phyloP scores from a whole-genome alignment of 345 rosid species.

The Populus nigra region DNA sequence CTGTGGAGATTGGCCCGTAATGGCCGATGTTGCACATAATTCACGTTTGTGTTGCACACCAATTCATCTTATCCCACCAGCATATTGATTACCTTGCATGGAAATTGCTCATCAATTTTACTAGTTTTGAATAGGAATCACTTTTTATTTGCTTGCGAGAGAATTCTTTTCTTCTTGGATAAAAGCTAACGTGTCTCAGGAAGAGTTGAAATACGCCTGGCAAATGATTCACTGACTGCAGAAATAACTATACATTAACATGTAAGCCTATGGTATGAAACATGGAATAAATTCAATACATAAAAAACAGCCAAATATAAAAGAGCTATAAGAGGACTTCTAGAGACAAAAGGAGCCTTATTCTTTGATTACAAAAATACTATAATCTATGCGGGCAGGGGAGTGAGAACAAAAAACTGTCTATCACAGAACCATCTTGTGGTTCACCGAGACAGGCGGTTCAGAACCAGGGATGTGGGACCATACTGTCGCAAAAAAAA shows the following conservation, averaged over 20 bases:
- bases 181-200: background rate
- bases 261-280: background rate
- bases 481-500: background rate
- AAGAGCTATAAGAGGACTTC: background rate
- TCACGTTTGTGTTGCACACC: background rate
- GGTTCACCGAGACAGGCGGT: background rate
- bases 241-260: background rate
- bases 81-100: background rate
- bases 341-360: background rate
- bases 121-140: background rate
- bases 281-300: background rate
- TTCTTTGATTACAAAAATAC: background rate
- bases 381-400: conserved; percentile 5
- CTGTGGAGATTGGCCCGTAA: background rate
- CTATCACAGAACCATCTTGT: background rate
- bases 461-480: background rate
- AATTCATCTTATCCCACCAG: background rate
- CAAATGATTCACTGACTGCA: background rate
- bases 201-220: background rate
- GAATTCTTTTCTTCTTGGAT: background rate
- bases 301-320: background rate
- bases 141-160: background rate
- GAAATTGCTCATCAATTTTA: background rate
- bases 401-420: background rate
- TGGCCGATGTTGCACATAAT: background rate